Evolutionary conservation across 2,329 filamentous ascomycete species (phyloP), one percentile per base, ranked within the genome.

Genomic region (Achaetomium macrosporum): DNA sequence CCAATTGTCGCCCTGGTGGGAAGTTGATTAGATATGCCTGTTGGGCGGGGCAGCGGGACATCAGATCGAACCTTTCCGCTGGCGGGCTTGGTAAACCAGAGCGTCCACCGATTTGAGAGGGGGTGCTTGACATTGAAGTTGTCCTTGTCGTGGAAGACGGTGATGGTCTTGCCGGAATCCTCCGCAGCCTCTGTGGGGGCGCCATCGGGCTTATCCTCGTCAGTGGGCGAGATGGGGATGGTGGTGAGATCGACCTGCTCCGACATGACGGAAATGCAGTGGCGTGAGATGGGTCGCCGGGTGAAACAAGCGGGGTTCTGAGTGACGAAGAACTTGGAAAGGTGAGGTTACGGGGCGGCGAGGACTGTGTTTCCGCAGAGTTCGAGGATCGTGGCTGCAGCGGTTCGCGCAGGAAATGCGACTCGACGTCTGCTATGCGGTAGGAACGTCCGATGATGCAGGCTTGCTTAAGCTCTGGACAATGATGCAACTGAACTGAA

Each of bases 121-220:
- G 91, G 92, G 72, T 99, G 93, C 81, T 97, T 99, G 73, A 99
- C 93, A 66, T 95, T 99, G 82, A 99, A 99, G 79, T 99, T 96
- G 62, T 96, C 88, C 64, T 93, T 87, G 75, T 97, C 90, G 70
- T 99, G 91, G 77, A 99, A 99, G 63, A 99, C 92, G 43, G 93
- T 99, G 65, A 96, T 79, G 47, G 87, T 77, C 68, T 91, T 85
- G 60, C 72, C 72, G 59, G 76, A 73, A 50, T 77, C 76, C 50
- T 67, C 65, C 53, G 70, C 65, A 58, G 73, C 75, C 50, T 67
- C 65, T 54, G 69, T 65, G 59, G 73, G 70, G 51, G 75, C 70
- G 55, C 72, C 71, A 56, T 76, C 74, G 53, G 76, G 73, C 55
- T 76, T 67, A 66, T 80, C 80, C 62, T 79, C 79, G 59, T 85